These are phyloP conservation scores for Pythium oligandrum DNA, from an alignment of 352 stramenopile genomes.

Conservation along the genomic window DNA sequence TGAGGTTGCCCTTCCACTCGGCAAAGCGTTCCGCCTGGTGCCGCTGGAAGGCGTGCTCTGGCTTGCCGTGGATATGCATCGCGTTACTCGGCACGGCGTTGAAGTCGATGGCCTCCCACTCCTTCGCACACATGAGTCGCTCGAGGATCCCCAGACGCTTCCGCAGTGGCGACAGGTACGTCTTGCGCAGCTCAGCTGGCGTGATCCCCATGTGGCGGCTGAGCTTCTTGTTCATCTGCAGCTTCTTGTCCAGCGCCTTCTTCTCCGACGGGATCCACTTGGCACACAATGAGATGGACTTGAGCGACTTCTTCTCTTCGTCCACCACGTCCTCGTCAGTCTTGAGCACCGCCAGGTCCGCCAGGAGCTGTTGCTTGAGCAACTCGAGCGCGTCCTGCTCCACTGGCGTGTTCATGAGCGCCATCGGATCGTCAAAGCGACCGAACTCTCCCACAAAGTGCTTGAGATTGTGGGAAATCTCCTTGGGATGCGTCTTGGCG, in stretches of 20 bases:
- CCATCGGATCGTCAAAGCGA: constrained; percentile 40
- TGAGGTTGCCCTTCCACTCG: constrained; percentile 26
- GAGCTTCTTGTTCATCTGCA: constrained; percentile 47
- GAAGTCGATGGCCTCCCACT: constrained; percentile 42
- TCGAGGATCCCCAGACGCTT: constrained; percentile 35
- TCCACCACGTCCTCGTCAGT: not conserved
- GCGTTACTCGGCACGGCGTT: constrained; percentile 35
- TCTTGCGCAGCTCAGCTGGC: constrained; percentile 34
- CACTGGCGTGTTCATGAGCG: constrained; percentile 33
- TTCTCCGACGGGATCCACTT: constrained; percentile 60
- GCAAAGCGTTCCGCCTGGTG: constrained; percentile 29
- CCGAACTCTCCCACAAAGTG: constrained; percentile 39
- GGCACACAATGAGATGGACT: constrained; percentile 33
- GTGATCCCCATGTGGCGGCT: constrained; percentile 36
- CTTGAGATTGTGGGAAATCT: constrained; percentile 40
- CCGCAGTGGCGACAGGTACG: constrained; percentile 38
- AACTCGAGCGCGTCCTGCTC: constrained; percentile 39
- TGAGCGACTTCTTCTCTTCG: not conserved
- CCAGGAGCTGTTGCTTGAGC: constrained; percentile 25
- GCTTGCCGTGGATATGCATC: constrained; percentile 46
- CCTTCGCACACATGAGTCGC: constrained; percentile 39
- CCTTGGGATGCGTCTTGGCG: constrained; percentile 22
- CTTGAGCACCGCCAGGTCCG: constrained; percentile 24
- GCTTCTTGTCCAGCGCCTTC: constrained; percentile 49
- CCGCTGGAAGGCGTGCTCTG: constrained; percentile 30